Base-by-base conservation (phyloP, 2,329 filamentous ascomycete species). In the Cladorrhinum sp. region DNA sequence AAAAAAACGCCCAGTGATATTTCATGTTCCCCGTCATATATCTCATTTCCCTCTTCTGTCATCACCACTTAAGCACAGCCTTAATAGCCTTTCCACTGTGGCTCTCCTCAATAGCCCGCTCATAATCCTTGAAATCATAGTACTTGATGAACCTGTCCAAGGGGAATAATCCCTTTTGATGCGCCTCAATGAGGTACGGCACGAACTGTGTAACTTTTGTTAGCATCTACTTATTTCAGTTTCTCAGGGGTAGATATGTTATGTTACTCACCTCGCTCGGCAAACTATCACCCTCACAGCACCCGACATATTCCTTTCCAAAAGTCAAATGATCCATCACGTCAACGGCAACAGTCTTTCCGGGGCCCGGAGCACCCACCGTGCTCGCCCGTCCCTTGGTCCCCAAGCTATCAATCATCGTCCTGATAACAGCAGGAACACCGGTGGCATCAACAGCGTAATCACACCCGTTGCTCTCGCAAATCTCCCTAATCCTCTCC, bases 381-480 rank as follows among this genome's bases (percentile, higher is more conserved):
- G 67, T 71, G 16, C 69, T 66, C 13, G 62, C 70, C 22, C 65
- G 55, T 1, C 70, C 70, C 16, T 57, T 32, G 63, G 62, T 67
- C 10, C 72, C 71, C 32, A 79, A 73, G 64, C 77, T 75, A 54
- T 80, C 78, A 62, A 81, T 75, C 73, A 80, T 80, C 23, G 72
- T 76, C 29, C 70, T 70, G 68, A 81, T 73, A 64, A 80, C 69
- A 67, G 72, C 62, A 70, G 77, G 69, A 64, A 72, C 27, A 32
- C 67, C 63, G 18, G 71, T 70, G 29, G 69, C 73, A 41, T 74
- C 72, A 13, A 73, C 67, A 7, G 72, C 72, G 50, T 66, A 73
- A 36, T 74, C 66, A 2, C 71, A 69, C 1, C 72, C 72, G 18
- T 65, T 63, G 0, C 65, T 61, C 24, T 64, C 64, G 32, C 63